Conservation (phyloP, 2,329 filamentous ascomycete genomes). For the Trichoderma polysporum region DNA sequence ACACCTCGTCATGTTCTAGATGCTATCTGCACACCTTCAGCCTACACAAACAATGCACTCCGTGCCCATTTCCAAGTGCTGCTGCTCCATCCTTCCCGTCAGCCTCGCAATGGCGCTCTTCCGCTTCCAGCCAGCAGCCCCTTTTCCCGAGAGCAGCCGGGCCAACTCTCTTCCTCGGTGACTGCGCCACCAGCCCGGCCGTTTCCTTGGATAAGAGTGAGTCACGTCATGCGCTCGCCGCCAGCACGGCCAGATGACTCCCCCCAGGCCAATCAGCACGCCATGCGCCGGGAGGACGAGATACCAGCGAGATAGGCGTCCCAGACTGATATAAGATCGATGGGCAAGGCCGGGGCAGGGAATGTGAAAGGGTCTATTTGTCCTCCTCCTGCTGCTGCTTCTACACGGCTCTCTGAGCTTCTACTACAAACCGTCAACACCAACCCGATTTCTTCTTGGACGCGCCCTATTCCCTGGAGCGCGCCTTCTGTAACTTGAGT, state of each 20-base stretch:
- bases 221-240: conserved; percentile 29
- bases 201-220: conserved; percentile 23
- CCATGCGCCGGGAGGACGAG: neutral
- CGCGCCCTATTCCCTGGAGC: neutral
- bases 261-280: conserved; percentile 25
- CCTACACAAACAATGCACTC: neutral
- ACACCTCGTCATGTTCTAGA: neutral
- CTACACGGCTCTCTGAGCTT: conserved; percentile 16
- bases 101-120: conserved; percentile 11
- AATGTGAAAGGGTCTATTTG: neutral
- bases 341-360: neutral
- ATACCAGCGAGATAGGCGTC: conserved; percentile 7
- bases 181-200: conserved; percentile 19
- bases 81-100: neutral
- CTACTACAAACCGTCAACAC: neutral
- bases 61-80: too few relatives aligned
- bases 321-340: conserved; percentile 9
- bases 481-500: conserved; percentile 3
- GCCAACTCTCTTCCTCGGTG: neutral
- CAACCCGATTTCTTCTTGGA: neutral
- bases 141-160: conserved; percentile 7
- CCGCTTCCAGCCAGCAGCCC: conserved; percentile 16
- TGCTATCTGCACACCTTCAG: conserved; percentile 8
- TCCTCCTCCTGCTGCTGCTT: conserved; percentile 10
- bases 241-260: conserved; percentile 27